Base-by-base conservation (phyloP, 148 eudicot species). In the Agrostemma githago region DNA sequence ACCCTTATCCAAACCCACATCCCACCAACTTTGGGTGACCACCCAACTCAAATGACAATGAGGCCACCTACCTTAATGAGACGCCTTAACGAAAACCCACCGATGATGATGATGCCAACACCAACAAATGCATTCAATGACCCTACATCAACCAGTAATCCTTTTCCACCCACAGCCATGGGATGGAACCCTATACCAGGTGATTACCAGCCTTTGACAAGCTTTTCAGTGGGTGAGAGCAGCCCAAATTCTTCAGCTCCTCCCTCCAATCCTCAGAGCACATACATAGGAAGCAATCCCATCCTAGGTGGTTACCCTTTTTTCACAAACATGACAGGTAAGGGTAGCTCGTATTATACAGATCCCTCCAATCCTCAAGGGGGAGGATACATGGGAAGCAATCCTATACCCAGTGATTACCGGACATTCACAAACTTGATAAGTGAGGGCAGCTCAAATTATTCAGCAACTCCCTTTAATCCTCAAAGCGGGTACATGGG, bases 91-190 rank as follows among this genome's bases (percentile, higher is more conserved):
- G 73, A 76, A 43, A 48, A 57, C 21, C 61, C 68, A 26, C 34
- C 60, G 12, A 76, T 70, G 46, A 17, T 62, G 51, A 70, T 62
- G 74, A 70, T 62, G 20, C 69, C 74, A 3, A 62, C 68, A 21
- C 74, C 79, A 14, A 51, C 8, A 42, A 3, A 5, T 40, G 53
- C 26, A 34, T 17, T 68, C 7, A 19, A 68, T 9, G 56, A 0
- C 34, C 54, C 56, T 46, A 15, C 58, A 2, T 14, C 40, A 44
- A 46, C 44, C 37, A 17, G 14, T 16, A 8, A 67, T n/a, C 14
- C 51, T 40, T 40, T 40, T 5, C n/a, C 7, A 10, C 65, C 8
- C 20, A 26, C 38, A 1, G 21, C 8, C 9, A 26, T 19, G 26
- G 37, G 64, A 9, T 21, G 11, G 37, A 14, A 61, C 64, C 64